Evolutionary conservation across 2,329 filamentous ascomycete species (phyloP).

Genomic region (Blumeria hordei): DNA sequence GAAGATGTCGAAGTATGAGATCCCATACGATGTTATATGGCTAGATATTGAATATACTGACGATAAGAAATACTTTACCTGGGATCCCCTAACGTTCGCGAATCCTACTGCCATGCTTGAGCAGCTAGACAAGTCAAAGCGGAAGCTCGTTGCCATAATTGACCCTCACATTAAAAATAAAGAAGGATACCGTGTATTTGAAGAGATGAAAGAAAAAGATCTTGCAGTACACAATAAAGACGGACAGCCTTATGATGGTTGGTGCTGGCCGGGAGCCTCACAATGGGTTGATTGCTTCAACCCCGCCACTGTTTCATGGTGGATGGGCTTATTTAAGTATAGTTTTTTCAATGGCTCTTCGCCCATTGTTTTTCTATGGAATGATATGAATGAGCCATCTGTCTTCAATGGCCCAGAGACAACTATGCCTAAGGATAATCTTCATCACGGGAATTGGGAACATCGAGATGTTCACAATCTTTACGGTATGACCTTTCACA

Average conservation of each 20-base stretch:
- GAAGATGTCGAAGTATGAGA: conserved; percentile 85
- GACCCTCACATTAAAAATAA: conserved; percentile 96
- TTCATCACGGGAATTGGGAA: conserved; percentile 82
- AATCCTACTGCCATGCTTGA: conserved; percentile 73
- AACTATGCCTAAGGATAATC: conserved; percentile 96
- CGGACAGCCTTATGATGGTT: conserved; percentile 70
- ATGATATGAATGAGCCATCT: conserved; percentile 98
- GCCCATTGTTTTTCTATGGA: conserved; percentile 86
- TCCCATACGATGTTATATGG: conserved; percentile 98
- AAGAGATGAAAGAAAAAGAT: conserved; percentile 64
- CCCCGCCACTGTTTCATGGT: conserved; percentile 77
- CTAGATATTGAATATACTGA: conserved; percentile 95
- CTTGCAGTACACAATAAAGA: conserved; percentile 80
- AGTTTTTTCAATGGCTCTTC: conserved; percentile 67
- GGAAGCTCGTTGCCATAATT: conserved; percentile 84
- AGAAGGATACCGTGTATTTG: conserved; percentile 48
- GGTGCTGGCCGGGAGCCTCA: conserved; percentile 96
- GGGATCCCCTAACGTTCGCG: conserved; percentile 71
- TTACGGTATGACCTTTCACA: conserved; percentile 86
- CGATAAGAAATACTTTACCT: conserved; percentile 94
- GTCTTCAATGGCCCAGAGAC: conserved; percentile 97
- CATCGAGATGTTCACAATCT: conserved; percentile 92
- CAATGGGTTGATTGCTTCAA: conserved; percentile 95
- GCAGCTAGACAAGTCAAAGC: conserved; percentile 60
- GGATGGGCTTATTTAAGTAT: conserved; percentile 71